Base-by-base conservation (phyloP, 176 grass and related monocot species). In the Bolboschoenus planiculmis region DNA sequence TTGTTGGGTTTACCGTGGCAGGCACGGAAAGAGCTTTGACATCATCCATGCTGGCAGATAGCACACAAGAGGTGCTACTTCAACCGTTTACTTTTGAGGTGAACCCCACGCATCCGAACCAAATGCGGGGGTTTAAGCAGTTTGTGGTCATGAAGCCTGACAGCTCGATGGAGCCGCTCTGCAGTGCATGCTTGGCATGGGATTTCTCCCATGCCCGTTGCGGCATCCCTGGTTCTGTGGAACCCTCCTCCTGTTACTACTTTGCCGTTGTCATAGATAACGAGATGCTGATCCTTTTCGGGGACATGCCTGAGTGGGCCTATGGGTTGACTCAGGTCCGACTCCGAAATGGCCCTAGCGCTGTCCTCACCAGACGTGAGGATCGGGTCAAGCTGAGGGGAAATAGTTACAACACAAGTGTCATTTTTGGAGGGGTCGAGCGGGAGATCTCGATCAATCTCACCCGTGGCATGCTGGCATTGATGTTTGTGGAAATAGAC, bases 121-220 rank as follows among this genome's bases (percentile, higher is more conserved):
- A 74, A 14, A 15, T 74, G 21, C 23, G 23, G 39, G 70, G 70
- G 42, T 13, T 74, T 29, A 74, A 27, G 23, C n/a, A 7, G 42
- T 26, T 27, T 40, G 10, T 48, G 42, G 42, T 74, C 42, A 29
- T 74, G 70, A 74, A 48, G 4, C 10, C 39, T 27, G 56, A 42
- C 34, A 2, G 55, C 35, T 16, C 20, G 3, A 8, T 27, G 35
- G 56, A 81, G 29, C 33, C 55, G 0, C 50, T 81, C 11, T 46
- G 79, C 18, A n/a, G 20, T 44, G 55, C 40, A 81, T 42, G 36
- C 20, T 61, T 81, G 24, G 79, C 79, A 6, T 81, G 79, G 79
- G 79, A 81, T 26, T 81, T 81, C 34, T 81, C 79, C n/a, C 10
- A 7, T 60, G 79, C 79, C 13, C 29, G 14, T 10, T 92, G 94